Conservation (phyloP, 371 early-diverging fungal species). For the Apophysomyces sp. region DNA sequence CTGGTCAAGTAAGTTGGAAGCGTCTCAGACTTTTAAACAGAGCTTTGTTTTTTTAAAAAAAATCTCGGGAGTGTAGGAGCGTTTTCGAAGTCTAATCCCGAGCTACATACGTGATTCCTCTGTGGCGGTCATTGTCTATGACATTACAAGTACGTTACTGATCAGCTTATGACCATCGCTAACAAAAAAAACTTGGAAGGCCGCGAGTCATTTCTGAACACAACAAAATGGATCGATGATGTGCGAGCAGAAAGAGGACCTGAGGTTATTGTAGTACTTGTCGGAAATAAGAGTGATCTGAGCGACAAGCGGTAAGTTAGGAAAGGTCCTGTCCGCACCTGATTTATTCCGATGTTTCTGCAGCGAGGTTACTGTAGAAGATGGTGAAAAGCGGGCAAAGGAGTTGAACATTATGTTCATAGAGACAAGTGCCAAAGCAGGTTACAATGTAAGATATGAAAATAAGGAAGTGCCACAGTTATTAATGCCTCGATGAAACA, state of each 20-base stretch:
- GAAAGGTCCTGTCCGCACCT: neutral
- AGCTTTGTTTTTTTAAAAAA: neutral
- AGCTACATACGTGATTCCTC: constrained; percentile 98
- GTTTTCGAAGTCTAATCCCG: constrained; percentile 96
- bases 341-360: neutral
- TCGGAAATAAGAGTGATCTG: constrained; percentile 99
- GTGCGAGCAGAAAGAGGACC: constrained; percentile 96
- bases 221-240: constrained; percentile 98
- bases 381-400: constrained; percentile 95
- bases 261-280: constrained; percentile 96
- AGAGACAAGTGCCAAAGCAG: constrained; percentile 96
- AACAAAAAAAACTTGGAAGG: constrained; percentile 40
- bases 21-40: neutral
- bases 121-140: constrained; percentile 98
- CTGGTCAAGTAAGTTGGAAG: constrained; percentile 95
- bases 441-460: constrained; percentile 70
- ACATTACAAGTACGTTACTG: constrained; percentile 76
- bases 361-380: constrained; percentile 91
- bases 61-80: constrained; percentile 55
- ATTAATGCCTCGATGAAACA: neutral
- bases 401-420: constrained; percentile 96
- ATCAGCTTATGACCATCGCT: neutral
- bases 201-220: constrained; percentile 91
- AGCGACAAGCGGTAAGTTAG: constrained; percentile 79
- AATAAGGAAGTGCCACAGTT: neutral